Base-by-base conservation (phyloP, 352 stramenopile species). In the Globisporangium nodosum region DNA sequence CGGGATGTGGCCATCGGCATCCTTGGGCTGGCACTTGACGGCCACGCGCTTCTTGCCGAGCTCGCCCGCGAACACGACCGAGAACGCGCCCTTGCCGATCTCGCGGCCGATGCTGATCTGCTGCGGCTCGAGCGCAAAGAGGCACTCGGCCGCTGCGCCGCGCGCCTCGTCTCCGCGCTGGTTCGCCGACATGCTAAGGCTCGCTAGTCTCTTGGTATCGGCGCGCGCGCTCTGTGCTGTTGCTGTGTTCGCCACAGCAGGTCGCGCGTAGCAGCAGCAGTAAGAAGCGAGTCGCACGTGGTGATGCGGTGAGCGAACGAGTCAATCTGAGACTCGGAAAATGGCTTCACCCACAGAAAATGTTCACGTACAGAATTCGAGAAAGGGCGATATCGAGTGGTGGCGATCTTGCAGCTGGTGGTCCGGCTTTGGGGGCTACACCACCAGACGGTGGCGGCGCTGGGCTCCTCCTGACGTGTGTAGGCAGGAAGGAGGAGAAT, bases 61-160 rank as follows among this genome's bases (percentile, higher is more conserved):
- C 63, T 91, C 81, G 35, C 83, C 85, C 3, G 66, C 61, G 60
- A 82, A 93, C 47, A 94, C 85, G 30, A 92, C 63, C 0, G 81
- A 92, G 69, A 94, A 94, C 6, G 85, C 83, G 54, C 85, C 85
- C 61, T 92, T 91, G 63, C 85, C 85, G 54, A 94, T 89, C 69
- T 92, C 83, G 39, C 81, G 78, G 46, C 81, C 78, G 45, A 92
- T 88, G 63, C 87, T 88, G 43, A 92, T 73, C 47, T 73, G 66
- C 13, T 63, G 49, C 15, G 82, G 60, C 45, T 88, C 76, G 56
- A 92, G 77, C 24, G 69, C 59, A 54, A 90, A 87, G 13, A 89
- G 69, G 39, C 61, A 58, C 31, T 66, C 58, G 56, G 60, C 6
- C 39, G 54, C 50, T 13, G 53, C 37, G 57, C 65, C 52, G 45